Conservation (phyloP, 805 yeast genomes). For the Kodamaea hsintzibuensis region DNA sequence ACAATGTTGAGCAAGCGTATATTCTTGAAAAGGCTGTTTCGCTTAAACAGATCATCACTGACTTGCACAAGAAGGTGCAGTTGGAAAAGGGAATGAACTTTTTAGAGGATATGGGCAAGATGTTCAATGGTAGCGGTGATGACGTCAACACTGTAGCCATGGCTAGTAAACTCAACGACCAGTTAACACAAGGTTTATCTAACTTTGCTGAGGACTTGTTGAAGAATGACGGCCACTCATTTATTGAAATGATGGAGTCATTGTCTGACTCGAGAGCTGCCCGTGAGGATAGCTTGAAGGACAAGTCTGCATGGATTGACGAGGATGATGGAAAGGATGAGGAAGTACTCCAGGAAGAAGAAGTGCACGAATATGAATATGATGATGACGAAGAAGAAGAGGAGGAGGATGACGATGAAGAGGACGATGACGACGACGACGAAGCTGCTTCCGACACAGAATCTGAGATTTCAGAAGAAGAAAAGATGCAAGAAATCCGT, state of each 20-base stretch:
- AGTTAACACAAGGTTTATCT: constrained; percentile 27
- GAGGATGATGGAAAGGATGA: constrained; percentile 17
- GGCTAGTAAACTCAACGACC: constrained; percentile 18
- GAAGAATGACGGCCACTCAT: constrained; percentile 73
- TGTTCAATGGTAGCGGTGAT: constrained; percentile 2
- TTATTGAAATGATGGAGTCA: constrained; percentile 77
- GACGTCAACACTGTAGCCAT: background rate
- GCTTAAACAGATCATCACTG: constrained; percentile 25
- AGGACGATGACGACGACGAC: constrained; percentile 35
- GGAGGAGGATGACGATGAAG: constrained; percentile 29
- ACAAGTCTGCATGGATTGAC: constrained; percentile 21
- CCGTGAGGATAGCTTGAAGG: constrained; percentile 12
- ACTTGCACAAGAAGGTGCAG: constrained; percentile 24
- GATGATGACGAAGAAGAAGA: constrained; percentile 19
- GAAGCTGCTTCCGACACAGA: constrained; percentile 39
- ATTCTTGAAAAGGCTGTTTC: constrained; percentile 28
- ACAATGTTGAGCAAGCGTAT: constrained; percentile 17
- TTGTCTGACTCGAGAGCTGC: constrained; percentile 54
- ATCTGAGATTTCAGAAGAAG: constrained; percentile 50
- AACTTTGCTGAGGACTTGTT: constrained; percentile 75
- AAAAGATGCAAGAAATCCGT: constrained; percentile 73
- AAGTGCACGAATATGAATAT: constrained; percentile 43
- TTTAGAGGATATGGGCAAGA: constrained; percentile 23
- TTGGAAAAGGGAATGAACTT: constrained; percentile 26
- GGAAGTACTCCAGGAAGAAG: constrained; percentile 37